Conservation (phyloP, 768 basidiomycete genomes). For the Punctularia strigosozonata region DNA sequence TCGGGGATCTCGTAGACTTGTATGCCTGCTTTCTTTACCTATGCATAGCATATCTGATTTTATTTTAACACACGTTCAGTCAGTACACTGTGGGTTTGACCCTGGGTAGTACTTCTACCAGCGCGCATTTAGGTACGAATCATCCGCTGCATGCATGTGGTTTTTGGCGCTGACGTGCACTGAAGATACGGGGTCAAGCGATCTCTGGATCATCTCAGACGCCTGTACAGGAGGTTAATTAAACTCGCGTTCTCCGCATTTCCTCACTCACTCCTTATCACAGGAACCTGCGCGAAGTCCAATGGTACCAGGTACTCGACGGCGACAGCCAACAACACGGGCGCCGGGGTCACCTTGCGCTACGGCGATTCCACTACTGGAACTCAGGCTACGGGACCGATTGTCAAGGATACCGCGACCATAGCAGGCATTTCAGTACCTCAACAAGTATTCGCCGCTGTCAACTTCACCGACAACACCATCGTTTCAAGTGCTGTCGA, state of each 20-base stretch:
- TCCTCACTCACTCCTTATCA: no score
- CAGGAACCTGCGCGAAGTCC: not conserved
- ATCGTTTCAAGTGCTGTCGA: slow-evolving; percentile 38
- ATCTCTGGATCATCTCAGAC: not conserved
- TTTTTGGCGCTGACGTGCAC: no score
- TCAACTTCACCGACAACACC: slow-evolving; percentile 61
- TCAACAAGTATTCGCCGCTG: slow-evolving; percentile 52
- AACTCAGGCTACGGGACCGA: slow-evolving; percentile 52
- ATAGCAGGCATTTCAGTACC: slow-evolving; percentile 39
- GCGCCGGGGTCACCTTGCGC: not conserved
- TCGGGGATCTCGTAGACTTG: no score
- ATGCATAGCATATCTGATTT: no score
- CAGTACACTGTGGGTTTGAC: no score
- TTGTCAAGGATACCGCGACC: slow-evolving; percentile 46
- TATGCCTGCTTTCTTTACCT: no score
- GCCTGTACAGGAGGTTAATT: no score
- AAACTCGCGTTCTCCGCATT: no score
- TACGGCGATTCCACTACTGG: slow-evolving; percentile 69
- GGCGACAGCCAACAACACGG: not conserved
- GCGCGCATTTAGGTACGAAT: no score
- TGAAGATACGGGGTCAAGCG: slow-evolving; percentile 1
- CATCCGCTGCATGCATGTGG: no score
- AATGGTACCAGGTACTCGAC: not conserved
- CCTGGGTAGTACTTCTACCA: no score
- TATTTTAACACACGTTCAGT: no score